phyloP scores from a whole-genome alignment of 164 flowering plant species.

The Piper longum region DNA sequence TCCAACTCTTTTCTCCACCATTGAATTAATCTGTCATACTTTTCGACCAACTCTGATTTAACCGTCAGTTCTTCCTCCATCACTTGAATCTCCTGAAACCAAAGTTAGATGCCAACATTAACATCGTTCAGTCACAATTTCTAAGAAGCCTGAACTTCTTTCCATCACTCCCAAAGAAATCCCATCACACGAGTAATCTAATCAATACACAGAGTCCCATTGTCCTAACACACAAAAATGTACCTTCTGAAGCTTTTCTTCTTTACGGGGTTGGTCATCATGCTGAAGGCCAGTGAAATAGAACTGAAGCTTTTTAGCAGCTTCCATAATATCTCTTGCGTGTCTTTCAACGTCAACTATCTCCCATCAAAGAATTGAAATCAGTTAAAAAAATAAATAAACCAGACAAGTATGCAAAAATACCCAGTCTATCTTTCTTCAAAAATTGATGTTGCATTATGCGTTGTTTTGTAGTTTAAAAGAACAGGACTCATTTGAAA shows the following conservation, averaged over 20 bases:
- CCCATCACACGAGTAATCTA: background rate
- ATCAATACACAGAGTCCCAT: background rate
- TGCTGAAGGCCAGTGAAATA: constrained; percentile 70
- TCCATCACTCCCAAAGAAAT: background rate
- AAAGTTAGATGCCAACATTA: too few relatives aligned
- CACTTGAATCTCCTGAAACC: constrained; percentile 53
- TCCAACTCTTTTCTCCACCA: constrained; percentile 65
- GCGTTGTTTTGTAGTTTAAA: too few relatives aligned
- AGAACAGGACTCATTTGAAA: too few relatives aligned
- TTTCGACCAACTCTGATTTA: constrained; percentile 47
- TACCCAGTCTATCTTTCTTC: too few relatives aligned
- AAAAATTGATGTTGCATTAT: too few relatives aligned
- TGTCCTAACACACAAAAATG: background rate
- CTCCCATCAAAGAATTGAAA: background rate
- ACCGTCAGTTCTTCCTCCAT: constrained; percentile 73
- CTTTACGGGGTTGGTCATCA: constrained; percentile 62
- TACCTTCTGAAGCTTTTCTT: constrained; percentile 60
- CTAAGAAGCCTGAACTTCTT: background rate
- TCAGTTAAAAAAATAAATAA: background rate
- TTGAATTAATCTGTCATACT: constrained; percentile 55
- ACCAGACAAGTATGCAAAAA: background rate
- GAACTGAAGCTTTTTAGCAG: constrained; percentile 84
- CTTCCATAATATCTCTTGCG: constrained; percentile 99
- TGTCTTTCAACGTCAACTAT: constrained; percentile 96
- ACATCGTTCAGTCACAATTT: background rate